Evolutionary conservation across 805 yeast species (phyloP).

Genomic region (Suhomyces sp.): DNA sequence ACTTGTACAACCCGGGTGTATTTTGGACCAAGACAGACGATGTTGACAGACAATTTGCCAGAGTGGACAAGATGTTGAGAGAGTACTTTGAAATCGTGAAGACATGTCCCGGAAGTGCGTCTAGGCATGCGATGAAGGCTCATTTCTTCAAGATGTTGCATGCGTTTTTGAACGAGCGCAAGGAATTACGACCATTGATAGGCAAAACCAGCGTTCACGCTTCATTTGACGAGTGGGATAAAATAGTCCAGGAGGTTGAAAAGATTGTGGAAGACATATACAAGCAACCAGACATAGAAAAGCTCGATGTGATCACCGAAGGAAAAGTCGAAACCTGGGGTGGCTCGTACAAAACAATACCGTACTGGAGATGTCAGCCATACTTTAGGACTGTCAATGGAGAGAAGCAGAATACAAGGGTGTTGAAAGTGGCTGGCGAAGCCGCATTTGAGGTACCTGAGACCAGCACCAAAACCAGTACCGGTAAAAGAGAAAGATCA

Average conservation of each 20-base stretch:
- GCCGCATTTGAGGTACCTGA: conserved; percentile 4
- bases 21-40: conserved; percentile 58
- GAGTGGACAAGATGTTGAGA: conserved; percentile 78
- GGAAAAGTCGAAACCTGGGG: conserved; percentile 71
- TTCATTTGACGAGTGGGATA: conserved; percentile 42
- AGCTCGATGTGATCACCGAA: conserved; percentile 50
- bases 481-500: neutral
- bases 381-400: conserved; percentile 90
- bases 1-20: conserved; percentile 88
- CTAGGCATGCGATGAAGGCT: conserved; percentile 81
- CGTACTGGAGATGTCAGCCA: conserved; percentile 97
- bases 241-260: conserved; percentile 64
- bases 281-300: conserved; percentile 47
- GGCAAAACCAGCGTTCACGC: conserved; percentile 50
- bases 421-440: conserved; percentile 38
- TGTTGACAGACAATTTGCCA: conserved; percentile 66
- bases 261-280: conserved; percentile 56
- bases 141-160: conserved; percentile 86
- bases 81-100: conserved; percentile 87
- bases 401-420: conserved; percentile 40
- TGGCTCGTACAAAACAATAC: conserved; percentile 74
- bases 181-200: conserved; percentile 71
- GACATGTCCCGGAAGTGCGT: conserved; percentile 60
- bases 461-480: conserved; percentile 3
- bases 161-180: conserved; percentile 73